phyloP scores from a whole-genome alignment of 805 yeast genomes.

The Metschnikowia aberdeeniae region DNA sequence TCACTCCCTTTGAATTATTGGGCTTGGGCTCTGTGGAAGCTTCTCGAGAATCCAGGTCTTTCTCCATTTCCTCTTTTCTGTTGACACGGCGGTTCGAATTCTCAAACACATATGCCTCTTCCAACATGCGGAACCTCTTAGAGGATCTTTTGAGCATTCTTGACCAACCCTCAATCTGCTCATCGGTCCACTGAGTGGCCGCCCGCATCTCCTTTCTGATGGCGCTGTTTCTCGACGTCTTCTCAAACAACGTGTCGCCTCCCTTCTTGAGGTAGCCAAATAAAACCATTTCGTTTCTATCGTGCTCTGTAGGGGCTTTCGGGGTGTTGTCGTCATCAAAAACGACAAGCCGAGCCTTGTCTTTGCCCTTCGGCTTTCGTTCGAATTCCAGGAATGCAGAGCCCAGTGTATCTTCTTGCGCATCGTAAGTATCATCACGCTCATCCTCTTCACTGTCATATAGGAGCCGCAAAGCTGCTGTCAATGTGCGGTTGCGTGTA shows the following conservation, averaged over 20 bases:
- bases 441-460: constrained; percentile 82
- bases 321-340: constrained; percentile 22
- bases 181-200: constrained; percentile 72
- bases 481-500: constrained; percentile 53
- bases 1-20: constrained; percentile 7
- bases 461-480: constrained; percentile 57
- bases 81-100: constrained; percentile 9
- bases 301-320: constrained; percentile 20
- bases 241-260: constrained; percentile 41
- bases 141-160: constrained; percentile 68
- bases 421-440: constrained; percentile 72
- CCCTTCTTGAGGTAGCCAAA: constrained; percentile 50
- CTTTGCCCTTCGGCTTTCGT: constrained; percentile 8
- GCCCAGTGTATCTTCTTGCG: constrained; percentile 43
- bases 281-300: constrained; percentile 49
- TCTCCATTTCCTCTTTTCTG: constrained; percentile 1
- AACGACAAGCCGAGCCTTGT: constrained; percentile 24
- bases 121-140: constrained; percentile 54
- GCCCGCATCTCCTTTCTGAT: constrained; percentile 49
- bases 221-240: constrained; percentile 47
- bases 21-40: constrained; percentile 12
- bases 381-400: constrained; percentile 10
- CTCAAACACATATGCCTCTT: constrained; percentile 45
- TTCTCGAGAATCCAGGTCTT: neutral
- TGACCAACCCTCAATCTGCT: constrained; percentile 93